A percentile compares a stretch with the other conserved stretches of the same genome.
Evolutionary conservation across 495 filamentous ascomycete genomes (phyloP).

Genomic region (Tuber umbilicatum): DNA sequence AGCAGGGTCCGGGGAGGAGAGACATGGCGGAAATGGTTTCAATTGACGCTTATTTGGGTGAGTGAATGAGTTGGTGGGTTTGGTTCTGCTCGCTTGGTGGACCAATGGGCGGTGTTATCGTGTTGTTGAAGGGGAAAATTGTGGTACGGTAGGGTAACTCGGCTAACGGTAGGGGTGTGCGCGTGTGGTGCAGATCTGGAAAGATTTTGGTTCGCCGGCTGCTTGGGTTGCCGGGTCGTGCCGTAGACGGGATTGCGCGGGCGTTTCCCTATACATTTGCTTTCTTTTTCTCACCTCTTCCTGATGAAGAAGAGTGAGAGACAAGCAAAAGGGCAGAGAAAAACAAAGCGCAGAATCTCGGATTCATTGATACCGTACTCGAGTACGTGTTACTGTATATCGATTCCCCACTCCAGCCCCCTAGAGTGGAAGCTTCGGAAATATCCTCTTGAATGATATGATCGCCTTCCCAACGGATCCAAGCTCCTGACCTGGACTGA

Average conservation of each 20-base stretch:
- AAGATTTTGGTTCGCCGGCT: background rate
- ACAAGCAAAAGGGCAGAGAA: background rate
- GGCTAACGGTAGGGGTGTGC: background rate
- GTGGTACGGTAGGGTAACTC: background rate
- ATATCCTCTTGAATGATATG: background rate
- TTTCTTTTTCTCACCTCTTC: background rate
- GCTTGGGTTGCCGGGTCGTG: background rate
- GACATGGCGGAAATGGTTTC: background rate
- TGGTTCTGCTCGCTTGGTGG: background rate
- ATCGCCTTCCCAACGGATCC: background rate
- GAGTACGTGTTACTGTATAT: background rate
- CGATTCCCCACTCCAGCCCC: background rate
- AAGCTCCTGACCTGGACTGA: background rate
- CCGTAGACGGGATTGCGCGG: background rate
- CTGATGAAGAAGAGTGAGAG: background rate
- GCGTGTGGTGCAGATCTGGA: background rate
- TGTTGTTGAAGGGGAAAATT: background rate
- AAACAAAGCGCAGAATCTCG: background rate
- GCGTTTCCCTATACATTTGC: background rate
- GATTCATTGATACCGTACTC: background rate
- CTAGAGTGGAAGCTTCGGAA: background rate
- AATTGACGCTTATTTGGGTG: background rate
- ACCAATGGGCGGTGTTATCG: background rate
- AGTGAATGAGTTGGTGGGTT: background rate
- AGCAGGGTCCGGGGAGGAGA: background rate